Evolutionary conservation across 2,329 filamentous ascomycete species (phyloP).

Genomic region (Berkeleyomyces rouxiae): DNA sequence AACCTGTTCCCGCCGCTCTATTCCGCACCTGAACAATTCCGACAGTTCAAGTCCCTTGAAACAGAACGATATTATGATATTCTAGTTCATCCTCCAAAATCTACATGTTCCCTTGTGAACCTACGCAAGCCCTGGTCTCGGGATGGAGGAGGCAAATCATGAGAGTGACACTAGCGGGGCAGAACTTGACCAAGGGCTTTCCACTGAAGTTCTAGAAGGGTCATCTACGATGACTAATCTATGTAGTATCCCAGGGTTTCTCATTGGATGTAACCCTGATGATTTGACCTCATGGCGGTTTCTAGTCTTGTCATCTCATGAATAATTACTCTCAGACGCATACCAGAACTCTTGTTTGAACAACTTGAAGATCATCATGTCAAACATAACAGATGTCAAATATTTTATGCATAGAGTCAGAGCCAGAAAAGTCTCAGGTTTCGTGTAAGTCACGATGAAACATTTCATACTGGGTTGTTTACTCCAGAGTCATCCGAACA

Average conservation of each 20-base stretch:
- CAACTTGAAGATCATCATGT: not conserved
- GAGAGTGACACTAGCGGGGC: not conserved
- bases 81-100: not conserved
- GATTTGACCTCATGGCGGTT: no score
- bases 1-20: not conserved
- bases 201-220: not conserved
- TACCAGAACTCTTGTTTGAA: no score
- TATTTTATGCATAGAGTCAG: not conserved
- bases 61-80: not conserved
- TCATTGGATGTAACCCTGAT: not conserved
- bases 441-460: not conserved
- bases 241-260: no score
- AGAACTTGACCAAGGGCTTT: not conserved
- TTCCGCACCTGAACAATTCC: not conserved
- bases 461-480: not conserved
- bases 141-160: not conserved
- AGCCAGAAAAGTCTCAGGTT: not conserved
- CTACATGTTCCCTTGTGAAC: not conserved
- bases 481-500: not conserved
- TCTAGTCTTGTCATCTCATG: not conserved
- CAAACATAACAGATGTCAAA: not conserved
- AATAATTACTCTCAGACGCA: not conserved
- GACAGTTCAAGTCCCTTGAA: not conserved
- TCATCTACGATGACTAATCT: not conserved
- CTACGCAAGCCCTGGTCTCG: not conserved